Evolutionary conservation across 169 alveolate species (phyloP), one percentile per base, ranked within the genome.

Genomic region (Prorocentrum cordatum): DNA sequence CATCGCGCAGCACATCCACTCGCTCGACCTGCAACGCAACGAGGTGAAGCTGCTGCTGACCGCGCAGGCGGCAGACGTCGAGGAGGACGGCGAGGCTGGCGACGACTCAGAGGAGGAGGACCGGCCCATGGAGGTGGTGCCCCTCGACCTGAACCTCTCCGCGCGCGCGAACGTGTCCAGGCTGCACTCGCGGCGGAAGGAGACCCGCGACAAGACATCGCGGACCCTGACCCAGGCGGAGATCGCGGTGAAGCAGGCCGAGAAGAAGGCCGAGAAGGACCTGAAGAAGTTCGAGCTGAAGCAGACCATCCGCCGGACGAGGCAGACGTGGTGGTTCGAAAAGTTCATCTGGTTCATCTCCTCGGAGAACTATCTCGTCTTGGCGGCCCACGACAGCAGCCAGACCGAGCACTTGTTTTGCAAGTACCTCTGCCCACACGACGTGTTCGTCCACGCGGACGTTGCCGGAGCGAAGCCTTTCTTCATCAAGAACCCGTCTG

Each of bases 381-480:
- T 96, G 31, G 94, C 96, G 32, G 99, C 98, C 31, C 94, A 96
- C 32, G 99, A 98, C 91, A 97, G 99, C 6, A 92, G 95, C 72
- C 97, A 97, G 92, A 98, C 97, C 85, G 99, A 97, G 89, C 94
- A 95, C 62, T 93, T 98, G 68, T 98, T 96, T 79, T 95, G 97
- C 92, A 94, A 96, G 80, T 97, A 98, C 88, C 42, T 66, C 42
- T 79, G 84, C 27, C 64, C 50, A 12, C 54, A 45, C 10, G 71
- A 71, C 12, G 59, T 77, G 32, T 87, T 87, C 45, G 38, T 61
- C 31, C 54, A 18, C 31, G 98, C 99, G 2, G 99, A 98, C 91
- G 94, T 96, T 58, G 98, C 97, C 67, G 99, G 99, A 29, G 99
- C 99, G 20, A 95, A 99, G 20, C 94, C 98, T n/a, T 96, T 98